Conservation (phyloP, 441 rosid species). For the Eruca vesicaria region DNA sequence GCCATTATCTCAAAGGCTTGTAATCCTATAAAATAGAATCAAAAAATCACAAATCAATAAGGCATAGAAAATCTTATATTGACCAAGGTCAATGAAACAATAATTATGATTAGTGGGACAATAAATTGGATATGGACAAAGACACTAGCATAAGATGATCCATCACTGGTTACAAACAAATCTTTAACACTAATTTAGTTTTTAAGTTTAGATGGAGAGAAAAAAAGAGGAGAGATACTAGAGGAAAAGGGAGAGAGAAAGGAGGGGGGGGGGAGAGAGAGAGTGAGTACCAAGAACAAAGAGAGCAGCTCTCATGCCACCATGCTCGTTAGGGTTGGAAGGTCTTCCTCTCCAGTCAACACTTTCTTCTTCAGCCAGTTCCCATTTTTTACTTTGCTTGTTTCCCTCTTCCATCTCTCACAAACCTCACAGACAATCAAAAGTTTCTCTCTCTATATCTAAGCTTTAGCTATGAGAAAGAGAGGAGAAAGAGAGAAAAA, state of each 20-base stretch:
- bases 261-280: no score
- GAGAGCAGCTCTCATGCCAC: constrained; percentile 82
- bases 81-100: constrained; percentile 8
- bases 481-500: not conserved
- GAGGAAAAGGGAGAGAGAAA: not conserved
- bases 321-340: constrained; percentile 70
- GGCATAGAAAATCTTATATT: not conserved
- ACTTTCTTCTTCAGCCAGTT: constrained; percentile 42
- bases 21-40: constrained; percentile 46
- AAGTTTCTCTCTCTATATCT: constrained; percentile 16
- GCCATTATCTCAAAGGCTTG: constrained; percentile 94
- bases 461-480: not conserved
- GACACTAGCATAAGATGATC: constrained; percentile 3
- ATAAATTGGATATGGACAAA: constrained; percentile 24
- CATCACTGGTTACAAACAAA: not conserved
- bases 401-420: constrained; percentile 31
- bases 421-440: not conserved
- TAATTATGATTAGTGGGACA: constrained; percentile 13
- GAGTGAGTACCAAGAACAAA: constrained; percentile 74
- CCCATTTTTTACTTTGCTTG: constrained; percentile 27
- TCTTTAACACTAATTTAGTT: not conserved
- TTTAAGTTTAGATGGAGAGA: constrained; percentile 3
- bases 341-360: constrained; percentile 90
- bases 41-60: constrained; percentile 5
- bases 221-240: not conserved